Conservation (phyloP, 177 flowering plant species). For the Vitis hybrid region DNA sequence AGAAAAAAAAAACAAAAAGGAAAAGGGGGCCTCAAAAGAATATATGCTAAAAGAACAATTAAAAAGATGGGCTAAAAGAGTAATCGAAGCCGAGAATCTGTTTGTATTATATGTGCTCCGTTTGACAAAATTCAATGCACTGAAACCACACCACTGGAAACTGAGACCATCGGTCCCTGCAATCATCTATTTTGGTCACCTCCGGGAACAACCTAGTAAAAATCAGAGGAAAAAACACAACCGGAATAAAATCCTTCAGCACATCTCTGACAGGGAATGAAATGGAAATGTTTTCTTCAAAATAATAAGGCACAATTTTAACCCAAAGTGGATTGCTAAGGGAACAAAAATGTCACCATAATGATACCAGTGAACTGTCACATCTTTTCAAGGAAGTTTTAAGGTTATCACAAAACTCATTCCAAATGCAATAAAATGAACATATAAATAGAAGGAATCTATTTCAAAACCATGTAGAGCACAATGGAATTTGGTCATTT, state of each 20-base stretch:
- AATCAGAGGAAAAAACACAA: not conserved
- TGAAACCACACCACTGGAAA: conserved; percentile 22
- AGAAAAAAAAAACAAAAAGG: not conserved
- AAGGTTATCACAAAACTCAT: too few relatives aligned
- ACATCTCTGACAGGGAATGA: not conserved
- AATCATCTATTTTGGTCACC: conserved; percentile 22
- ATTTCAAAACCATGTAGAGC: too few relatives aligned
- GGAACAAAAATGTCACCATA: too few relatives aligned
- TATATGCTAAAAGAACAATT: conserved; percentile 1
- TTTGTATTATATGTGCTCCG: conserved; percentile 5
- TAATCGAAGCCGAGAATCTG: not conserved
- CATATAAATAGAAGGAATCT: too few relatives aligned
- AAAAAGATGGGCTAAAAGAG: conserved; percentile 7
- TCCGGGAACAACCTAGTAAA: conserved; percentile 9
- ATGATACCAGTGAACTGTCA: too few relatives aligned
- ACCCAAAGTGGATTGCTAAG: too few relatives aligned
- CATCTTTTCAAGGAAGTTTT: too few relatives aligned
- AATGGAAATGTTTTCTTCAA: not conserved
- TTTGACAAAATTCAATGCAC: conserved; percentile 20
- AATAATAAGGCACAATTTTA: too few relatives aligned
- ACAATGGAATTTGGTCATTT: too few relatives aligned
- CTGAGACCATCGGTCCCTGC: conserved; percentile 20
- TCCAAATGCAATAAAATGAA: too few relatives aligned
- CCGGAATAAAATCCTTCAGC: not conserved
- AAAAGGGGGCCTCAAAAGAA: conserved; percentile 19